Conservation (phyloP, 257 asterid species). For the Solanum tacnaense region DNA sequence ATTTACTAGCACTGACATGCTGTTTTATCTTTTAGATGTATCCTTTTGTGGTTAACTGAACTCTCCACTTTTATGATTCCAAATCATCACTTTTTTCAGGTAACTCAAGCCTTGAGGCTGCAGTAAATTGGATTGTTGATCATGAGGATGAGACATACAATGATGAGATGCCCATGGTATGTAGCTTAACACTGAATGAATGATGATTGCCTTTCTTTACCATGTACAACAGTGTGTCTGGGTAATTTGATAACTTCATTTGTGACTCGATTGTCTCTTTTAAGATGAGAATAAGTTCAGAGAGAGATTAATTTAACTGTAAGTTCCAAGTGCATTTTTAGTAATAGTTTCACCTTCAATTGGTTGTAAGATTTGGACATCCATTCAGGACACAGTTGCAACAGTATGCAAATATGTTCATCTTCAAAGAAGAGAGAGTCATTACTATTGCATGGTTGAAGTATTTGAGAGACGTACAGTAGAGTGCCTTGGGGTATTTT, state of each 20-base stretch:
- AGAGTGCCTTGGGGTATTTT: not conserved
- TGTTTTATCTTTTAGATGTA: not conserved
- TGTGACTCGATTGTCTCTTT: not conserved
- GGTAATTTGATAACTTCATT: not conserved
- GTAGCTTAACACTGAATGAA: slow-evolving; percentile 6
- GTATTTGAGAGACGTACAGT: not conserved
- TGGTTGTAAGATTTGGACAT: not conserved
- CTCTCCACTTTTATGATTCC: not conserved
- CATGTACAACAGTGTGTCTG: not conserved
- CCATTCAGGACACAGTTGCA: not conserved
- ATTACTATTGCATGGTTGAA: not conserved
- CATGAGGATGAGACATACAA: slow-evolving; percentile 35
- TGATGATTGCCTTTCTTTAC: not conserved
- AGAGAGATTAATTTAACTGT: not conserved
- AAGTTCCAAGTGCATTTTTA: not conserved
- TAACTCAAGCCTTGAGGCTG: slow-evolving; percentile 59
- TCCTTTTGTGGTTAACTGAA: not conserved
- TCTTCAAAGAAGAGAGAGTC: not conserved
- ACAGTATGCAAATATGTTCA: not conserved
- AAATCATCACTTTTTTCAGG: slow-evolving; percentile 24
- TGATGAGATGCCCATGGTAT: slow-evolving; percentile 35
- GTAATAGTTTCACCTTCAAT: not conserved
- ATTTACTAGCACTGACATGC: not conserved
- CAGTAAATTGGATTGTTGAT: slow-evolving; percentile 57
- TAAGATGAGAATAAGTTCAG: not conserved